These are phyloP conservation scores for Lactifluus hygrophoroides DNA, from an alignment of 768 basidiomycete genomes.

Conservation along the genomic window DNA sequence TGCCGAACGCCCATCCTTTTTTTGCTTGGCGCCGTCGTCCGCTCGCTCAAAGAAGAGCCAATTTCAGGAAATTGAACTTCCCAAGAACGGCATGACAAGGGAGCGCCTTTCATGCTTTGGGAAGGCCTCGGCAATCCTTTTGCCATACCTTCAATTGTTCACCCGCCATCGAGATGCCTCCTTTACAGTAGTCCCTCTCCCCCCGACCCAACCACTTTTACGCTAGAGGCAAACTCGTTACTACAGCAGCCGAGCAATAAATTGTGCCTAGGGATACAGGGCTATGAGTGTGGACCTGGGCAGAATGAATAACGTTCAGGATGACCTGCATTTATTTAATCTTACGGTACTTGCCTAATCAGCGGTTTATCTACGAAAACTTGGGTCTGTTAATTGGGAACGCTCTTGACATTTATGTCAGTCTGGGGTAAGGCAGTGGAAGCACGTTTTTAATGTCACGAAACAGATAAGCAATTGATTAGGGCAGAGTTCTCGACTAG, in stretches of 20 bases:
- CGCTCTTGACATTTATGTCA: background rate
- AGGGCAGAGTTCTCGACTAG: too few species aligned
- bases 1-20: background rate
- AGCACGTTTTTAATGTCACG: too few species aligned
- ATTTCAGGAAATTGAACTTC: background rate
- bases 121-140: background rate
- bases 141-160: background rate
- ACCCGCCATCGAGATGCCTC: background rate
- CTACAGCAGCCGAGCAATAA: background rate
- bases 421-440: too few species aligned
- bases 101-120: background rate
- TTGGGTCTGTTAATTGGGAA: background rate
- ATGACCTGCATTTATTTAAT: conserved; percentile 6
- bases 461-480: too few species aligned
- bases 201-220: too few species aligned
- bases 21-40: background rate
- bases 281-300: background rate
- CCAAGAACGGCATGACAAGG: background rate
- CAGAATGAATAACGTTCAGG: too few species aligned
- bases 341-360: background rate
- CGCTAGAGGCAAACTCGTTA: background rate
- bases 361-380: conserved; percentile 7
- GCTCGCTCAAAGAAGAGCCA: background rate
- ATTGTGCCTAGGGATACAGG: conserved; percentile 2
- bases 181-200: too few species aligned